Base-by-base conservation (phyloP, 2,329 filamentous ascomycete genomes). In the Neonectria magnoliae region DNA sequence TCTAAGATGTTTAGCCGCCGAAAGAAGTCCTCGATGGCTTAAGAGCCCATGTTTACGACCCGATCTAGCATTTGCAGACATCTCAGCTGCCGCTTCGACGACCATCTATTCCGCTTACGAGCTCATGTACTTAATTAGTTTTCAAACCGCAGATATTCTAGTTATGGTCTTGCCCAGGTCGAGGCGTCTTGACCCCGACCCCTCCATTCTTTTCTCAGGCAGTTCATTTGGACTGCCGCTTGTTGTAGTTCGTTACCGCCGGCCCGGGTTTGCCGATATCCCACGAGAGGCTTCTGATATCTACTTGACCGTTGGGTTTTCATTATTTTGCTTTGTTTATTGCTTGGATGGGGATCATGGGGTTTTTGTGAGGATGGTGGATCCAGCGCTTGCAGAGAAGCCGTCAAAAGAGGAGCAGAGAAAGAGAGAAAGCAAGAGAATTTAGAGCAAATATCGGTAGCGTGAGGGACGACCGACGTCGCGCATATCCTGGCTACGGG, bases 1-100 rank as follows among this genome's bases (percentile, higher is more conserved):
- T 80, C 82, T 25, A 84, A 81, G 59, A 81, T 85, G 74, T 86
- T 86, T 72, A 77, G 81, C 47, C 81, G 84, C 58, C 80, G 81
- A 60, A 87, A 84, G 80, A 87, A 85, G 77, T 76, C 79, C 10
- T 70, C 73, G 7, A 71, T 75, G 41, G 76, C 75, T 57, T 81
- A 69, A 36, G 4, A 45, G 33, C 20, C 44, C 38, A 59, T 47
- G 47, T 61, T 59, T 64, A 69, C 57, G 60, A 70, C 57, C 29
- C 62, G 42, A 66, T 68, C 62, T 62, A 56, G 65, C 61, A 45
- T 56, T 50, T 65, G 59, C 48, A 22, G 61, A 55, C 48, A 25
- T 53, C 22, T 58, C 57, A 48, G 47, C 55, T 47, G 58, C 48
- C 50, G 60, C 65, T 42, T 66, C 65, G 62, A 70, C 60, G 54